These are phyloP conservation scores for Lentithecium fluviatile DNA, from an alignment of 495 filamentous ascomycete genomes.

Conservation along the genomic window DNA sequence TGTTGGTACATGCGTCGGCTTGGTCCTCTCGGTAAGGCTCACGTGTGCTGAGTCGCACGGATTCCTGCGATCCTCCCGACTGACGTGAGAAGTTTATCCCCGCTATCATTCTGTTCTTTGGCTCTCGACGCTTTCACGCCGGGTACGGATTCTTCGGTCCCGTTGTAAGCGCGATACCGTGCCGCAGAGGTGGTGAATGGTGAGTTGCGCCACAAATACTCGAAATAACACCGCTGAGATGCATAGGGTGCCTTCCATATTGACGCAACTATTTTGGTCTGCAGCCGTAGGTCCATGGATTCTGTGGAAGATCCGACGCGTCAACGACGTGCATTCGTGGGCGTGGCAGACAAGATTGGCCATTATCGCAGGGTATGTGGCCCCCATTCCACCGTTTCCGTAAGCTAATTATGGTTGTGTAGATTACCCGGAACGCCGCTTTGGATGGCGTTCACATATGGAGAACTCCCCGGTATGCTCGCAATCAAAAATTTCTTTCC, in stretches of 20 bases:
- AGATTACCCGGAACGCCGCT: constrained; percentile 41
- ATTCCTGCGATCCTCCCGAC: constrained; percentile 5
- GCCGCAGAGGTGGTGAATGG: constrained; percentile 42
- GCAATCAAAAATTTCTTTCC: constrained; percentile 34
- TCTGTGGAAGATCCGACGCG: constrained; percentile 39
- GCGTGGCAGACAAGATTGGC: constrained; percentile 39
- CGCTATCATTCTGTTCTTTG: constrained; percentile 60
- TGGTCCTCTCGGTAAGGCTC: constrained; percentile 30
- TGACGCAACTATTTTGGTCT: constrained; percentile 42
- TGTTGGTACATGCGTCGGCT: constrained; percentile 25
- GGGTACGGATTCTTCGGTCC: constrained; percentile 55
- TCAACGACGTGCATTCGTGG: constrained; percentile 44
- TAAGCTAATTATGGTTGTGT: constrained; percentile 14
- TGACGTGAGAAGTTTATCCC: constrained; percentile 52
- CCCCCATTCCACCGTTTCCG: background rate
- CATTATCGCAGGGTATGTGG: constrained; percentile 37
- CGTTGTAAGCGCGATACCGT: constrained; percentile 35
- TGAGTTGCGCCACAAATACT: constrained; percentile 2
- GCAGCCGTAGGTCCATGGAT: constrained; percentile 40
- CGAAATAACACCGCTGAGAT: background rate
- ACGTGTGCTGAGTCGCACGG: background rate
- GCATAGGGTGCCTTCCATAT: constrained; percentile 39
- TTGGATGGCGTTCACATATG: constrained; percentile 40
- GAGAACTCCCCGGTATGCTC: constrained; percentile 21
- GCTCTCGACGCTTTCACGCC: constrained; percentile 64